phyloP scores from a whole-genome alignment of 75 land plant species.

The Cryptomeria japonica region DNA sequence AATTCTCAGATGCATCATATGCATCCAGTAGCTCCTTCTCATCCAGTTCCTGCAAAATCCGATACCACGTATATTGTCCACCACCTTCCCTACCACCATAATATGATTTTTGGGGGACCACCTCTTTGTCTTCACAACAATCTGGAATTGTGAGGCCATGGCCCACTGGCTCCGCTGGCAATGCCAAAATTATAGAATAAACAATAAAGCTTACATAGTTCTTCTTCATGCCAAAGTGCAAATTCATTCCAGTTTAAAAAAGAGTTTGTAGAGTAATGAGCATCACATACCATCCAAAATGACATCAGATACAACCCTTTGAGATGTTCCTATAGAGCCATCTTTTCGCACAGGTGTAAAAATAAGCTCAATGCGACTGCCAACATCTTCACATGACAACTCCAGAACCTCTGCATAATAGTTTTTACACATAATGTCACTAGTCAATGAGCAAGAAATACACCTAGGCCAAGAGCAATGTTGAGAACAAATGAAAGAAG shows the following conservation, averaged over 20 bases:
- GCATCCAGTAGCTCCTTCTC: slow-evolving; percentile 38
- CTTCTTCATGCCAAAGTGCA: background rate
- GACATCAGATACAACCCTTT: slow-evolving; percentile 54
- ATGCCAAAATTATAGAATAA: background rate
- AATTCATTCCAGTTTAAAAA: background rate
- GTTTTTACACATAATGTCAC: background rate
- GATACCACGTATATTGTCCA: slow-evolving; percentile 83
- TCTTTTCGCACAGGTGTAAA: slow-evolving; percentile 84
- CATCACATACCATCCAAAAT: slow-evolving; percentile 67
- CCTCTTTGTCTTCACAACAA: slow-evolving; percentile 71
- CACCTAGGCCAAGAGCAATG: background rate
- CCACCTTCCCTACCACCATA: slow-evolving; percentile 85
- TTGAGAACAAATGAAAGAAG: background rate
- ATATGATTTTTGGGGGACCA: slow-evolving; percentile 68
- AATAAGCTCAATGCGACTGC: slow-evolving; percentile 68
- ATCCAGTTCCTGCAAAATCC: slow-evolving; percentile 36
- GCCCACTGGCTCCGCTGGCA: slow-evolving; percentile 81
- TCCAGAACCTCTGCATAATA: slow-evolving; percentile 42
- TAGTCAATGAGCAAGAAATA: background rate
- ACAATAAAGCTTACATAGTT: background rate
- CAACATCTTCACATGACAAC: slow-evolving; percentile 80
- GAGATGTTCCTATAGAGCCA: slow-evolving; percentile 59
- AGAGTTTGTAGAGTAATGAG: background rate
- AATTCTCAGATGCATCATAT: slow-evolving; percentile 31
- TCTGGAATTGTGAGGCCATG: slow-evolving; percentile 64